Conservation (phyloP, 176 grass and related monocot genomes). For the Leersia perrieri region DNA sequence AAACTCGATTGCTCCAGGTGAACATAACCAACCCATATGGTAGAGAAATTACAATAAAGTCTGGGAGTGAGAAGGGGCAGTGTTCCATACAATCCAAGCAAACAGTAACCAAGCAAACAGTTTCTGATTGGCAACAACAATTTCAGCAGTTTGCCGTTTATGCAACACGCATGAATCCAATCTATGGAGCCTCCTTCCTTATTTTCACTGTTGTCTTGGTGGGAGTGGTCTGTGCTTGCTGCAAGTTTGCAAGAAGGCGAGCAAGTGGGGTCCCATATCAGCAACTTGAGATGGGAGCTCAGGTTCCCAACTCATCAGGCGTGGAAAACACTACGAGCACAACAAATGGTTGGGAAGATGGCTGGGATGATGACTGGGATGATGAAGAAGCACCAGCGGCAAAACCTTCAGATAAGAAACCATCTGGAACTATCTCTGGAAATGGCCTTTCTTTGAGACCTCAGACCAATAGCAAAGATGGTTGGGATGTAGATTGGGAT, state of each 20-base stretch:
- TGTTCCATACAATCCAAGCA: slow-evolving; percentile 41
- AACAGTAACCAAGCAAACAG: slow-evolving; percentile 12
- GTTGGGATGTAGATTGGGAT: slow-evolving; percentile 96
- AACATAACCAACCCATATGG: slow-evolving; percentile 33
- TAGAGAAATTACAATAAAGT: slow-evolving; percentile 47
- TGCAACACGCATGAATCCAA: slow-evolving; percentile 61
- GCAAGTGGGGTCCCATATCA: slow-evolving; percentile 47
- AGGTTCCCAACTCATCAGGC: slow-evolving; percentile 33
- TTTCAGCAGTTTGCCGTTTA: slow-evolving; percentile 56
- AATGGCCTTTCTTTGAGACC: slow-evolving; percentile 68
- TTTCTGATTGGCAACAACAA: slow-evolving; percentile 55
- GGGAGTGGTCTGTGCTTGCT: slow-evolving; percentile 55
- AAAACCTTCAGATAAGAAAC: slow-evolving; percentile 41
- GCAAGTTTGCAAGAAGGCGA: slow-evolving; percentile 55
- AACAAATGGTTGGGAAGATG: slow-evolving; percentile 71
- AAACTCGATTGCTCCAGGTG: slow-evolving; percentile 44
- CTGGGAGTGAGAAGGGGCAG: slow-evolving; percentile 24
- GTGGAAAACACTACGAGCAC: slow-evolving; percentile 40
- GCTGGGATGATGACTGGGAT: slow-evolving; percentile 95
- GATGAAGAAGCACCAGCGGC: slow-evolving; percentile 68
- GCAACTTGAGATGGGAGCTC: slow-evolving; percentile 86
- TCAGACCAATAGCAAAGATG: slow-evolving; percentile 61
- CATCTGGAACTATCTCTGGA: slow-evolving; percentile 39
- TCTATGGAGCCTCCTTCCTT: slow-evolving; percentile 68
- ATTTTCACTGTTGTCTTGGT: slow-evolving; percentile 57